A percentile compares a stretch with the other conserved stretches of the same genome.
Conservation (phyloP, 2,329 filamentous ascomycete species). For the Trichoderma sp. region DNA sequence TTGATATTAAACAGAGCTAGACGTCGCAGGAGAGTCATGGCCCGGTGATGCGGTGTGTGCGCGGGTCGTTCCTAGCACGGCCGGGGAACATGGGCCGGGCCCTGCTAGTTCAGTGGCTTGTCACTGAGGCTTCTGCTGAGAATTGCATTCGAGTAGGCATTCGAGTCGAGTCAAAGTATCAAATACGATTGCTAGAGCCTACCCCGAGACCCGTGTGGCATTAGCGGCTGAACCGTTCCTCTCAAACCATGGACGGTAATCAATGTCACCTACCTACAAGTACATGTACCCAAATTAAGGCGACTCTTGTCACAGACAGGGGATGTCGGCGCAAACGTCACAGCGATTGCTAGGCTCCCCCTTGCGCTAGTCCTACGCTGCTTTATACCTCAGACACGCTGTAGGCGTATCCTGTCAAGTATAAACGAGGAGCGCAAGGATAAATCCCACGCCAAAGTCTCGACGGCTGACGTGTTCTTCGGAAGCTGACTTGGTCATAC, state of each 20-base stretch:
- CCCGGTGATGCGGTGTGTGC: constrained; percentile 2
- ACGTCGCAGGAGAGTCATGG: background rate
- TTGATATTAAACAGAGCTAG: constrained; percentile 22
- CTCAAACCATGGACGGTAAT: background rate
- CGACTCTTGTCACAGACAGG: constrained; percentile 57
- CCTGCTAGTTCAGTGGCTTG: constrained; percentile 16
- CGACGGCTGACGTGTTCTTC: background rate
- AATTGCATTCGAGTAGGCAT: too few species aligned
- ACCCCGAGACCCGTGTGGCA: background rate
- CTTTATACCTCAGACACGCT: constrained; percentile 56
- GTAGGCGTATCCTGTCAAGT: constrained; percentile 42
- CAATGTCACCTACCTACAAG: background rate
- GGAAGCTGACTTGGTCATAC: constrained; percentile 40
- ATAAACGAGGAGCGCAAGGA: constrained; percentile 37
- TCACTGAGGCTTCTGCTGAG: background rate
- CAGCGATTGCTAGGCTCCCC: constrained; percentile 56
- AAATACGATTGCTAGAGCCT: background rate
- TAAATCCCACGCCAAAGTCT: background rate
- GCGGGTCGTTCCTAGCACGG: constrained; percentile 21
- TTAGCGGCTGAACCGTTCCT: background rate
- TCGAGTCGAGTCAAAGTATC: too few species aligned
- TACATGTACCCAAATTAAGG: constrained; percentile 38
- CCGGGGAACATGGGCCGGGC: constrained; percentile 21
- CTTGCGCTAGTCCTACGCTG: constrained; percentile 61
- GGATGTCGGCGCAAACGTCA: constrained; percentile 63